Evolutionary conservation across 768 basidiomycete genomes (phyloP).

Genomic region (Dentipellis sp.): DNA sequence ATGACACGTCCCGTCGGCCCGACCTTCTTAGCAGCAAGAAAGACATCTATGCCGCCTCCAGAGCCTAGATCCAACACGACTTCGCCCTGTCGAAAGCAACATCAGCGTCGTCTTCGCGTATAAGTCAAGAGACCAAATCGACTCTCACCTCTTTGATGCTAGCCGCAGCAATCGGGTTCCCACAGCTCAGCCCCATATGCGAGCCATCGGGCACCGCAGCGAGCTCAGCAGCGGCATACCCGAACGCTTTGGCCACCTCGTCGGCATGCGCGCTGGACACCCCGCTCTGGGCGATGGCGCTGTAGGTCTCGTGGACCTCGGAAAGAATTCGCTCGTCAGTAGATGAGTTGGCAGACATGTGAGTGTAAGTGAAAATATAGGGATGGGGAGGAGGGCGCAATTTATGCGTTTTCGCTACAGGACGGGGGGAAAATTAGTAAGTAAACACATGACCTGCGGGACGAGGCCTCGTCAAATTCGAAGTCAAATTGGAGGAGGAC

Average conservation of each 20-base stretch:
- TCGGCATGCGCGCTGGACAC: constrained; percentile 15
- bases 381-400: neutral
- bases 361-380: neutral
- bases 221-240: constrained; percentile 37
- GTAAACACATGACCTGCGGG: neutral
- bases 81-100: constrained; percentile 38
- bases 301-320: neutral
- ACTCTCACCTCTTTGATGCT: constrained; percentile 33
- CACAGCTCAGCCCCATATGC: constrained; percentile 44
- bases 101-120: no score
- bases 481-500: neutral
- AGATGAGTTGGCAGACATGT: neutral
- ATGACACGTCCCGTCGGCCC: constrained; percentile 40
- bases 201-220: constrained; percentile 32
- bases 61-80: constrained; percentile 47
- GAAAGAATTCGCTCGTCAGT: neutral
- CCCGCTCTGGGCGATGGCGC: neutral
- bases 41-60: constrained; percentile 47
- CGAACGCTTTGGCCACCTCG: constrained; percentile 33
- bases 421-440: neutral
- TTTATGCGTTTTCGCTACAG: neutral
- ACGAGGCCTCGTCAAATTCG: neutral
- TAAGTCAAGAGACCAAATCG: no score
- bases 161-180: constrained; percentile 40
- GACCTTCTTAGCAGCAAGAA: constrained; percentile 41